Percentiles rank a stretch among this genome's conserved stretches.
phyloP scores from a whole-genome alignment of 2,329 filamentous ascomycete genomes.

The Botryotinia calthae region DNA sequence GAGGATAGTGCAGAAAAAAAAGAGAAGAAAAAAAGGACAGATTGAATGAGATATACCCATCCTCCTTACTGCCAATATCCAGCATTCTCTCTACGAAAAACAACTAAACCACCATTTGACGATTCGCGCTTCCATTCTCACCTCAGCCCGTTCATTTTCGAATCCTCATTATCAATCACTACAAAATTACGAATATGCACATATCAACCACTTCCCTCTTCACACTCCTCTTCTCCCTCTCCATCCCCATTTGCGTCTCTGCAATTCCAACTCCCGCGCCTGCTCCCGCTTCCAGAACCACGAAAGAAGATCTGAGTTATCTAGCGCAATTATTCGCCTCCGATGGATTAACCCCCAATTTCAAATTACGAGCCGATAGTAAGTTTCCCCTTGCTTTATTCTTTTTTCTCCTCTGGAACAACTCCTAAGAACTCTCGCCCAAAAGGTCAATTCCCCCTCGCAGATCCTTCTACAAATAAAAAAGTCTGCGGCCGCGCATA shows the following conservation, averaged over 20 bases:
- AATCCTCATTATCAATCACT: not conserved
- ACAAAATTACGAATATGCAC: slow-evolving; percentile 40
- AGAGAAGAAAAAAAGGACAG: not conserved
- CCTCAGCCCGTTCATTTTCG: not conserved
- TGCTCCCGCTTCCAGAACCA: not conserved
- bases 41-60: not conserved
- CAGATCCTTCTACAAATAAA: not conserved
- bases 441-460: not conserved
- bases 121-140: not conserved
- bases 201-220: slow-evolving; percentile 34
- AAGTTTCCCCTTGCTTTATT: not conserved
- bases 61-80: not conserved
- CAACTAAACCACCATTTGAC: not conserved
- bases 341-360: not conserved
- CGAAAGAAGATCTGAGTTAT: slow-evolving; percentile 3
- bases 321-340: not conserved
- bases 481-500: not conserved
- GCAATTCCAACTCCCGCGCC: slow-evolving; percentile 4
- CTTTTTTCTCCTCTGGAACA: not conserved
- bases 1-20: not conserved
- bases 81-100: not conserved
- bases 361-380: slow-evolving; percentile 5
- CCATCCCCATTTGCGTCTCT: not conserved
- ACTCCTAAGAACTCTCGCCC: not conserved
- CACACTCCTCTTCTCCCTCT: slow-evolving; percentile 2